Conservation (phyloP, 2,329 filamentous ascomycete genomes). For the Xylariaceae sp. region DNA sequence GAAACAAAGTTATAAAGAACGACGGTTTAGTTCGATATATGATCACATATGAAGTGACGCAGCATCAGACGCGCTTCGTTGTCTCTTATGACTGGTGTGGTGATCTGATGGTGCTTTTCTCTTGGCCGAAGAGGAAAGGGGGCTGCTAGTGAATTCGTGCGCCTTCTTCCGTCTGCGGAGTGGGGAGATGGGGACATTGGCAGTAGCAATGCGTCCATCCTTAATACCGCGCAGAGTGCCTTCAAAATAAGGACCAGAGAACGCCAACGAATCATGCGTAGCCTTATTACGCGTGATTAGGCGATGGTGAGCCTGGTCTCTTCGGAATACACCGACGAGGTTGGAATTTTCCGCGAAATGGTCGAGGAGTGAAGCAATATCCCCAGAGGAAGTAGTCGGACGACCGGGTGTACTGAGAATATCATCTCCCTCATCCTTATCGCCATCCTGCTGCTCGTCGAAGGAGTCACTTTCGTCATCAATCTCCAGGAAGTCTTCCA, state of each 20-base stretch:
- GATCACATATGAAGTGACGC: constrained; percentile 42
- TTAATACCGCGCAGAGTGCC: constrained; percentile 59
- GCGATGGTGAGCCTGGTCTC: constrained; percentile 58
- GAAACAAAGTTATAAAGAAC: neutral
- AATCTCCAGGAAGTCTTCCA: constrained; percentile 70
- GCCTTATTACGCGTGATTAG: constrained; percentile 56
- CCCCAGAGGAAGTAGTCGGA: constrained; percentile 44
- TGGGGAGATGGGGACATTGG: constrained; percentile 63
- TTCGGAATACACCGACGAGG: constrained; percentile 73
- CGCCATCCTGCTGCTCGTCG: constrained; percentile 49
- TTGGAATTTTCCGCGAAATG: constrained; percentile 62
- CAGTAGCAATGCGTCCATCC: constrained; percentile 59
- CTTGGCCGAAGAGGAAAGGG: constrained; percentile 46
- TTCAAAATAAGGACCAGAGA: constrained; percentile 55
- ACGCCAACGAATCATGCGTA: constrained; percentile 57
- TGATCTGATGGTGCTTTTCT: constrained; percentile 49
- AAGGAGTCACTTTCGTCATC: constrained; percentile 54
- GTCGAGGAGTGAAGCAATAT: constrained; percentile 52
- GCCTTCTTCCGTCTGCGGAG: constrained; percentile 53
- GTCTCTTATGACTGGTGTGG: constrained; percentile 46
- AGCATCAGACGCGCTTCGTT: constrained; percentile 55
- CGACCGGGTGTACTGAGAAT: constrained; percentile 49
- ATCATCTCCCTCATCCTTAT: constrained; percentile 40
- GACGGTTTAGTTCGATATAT: neutral
- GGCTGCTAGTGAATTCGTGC: constrained; percentile 44